Conservation (phyloP, 169 alveolate genomes). For the Perkinsus olseni region DNA sequence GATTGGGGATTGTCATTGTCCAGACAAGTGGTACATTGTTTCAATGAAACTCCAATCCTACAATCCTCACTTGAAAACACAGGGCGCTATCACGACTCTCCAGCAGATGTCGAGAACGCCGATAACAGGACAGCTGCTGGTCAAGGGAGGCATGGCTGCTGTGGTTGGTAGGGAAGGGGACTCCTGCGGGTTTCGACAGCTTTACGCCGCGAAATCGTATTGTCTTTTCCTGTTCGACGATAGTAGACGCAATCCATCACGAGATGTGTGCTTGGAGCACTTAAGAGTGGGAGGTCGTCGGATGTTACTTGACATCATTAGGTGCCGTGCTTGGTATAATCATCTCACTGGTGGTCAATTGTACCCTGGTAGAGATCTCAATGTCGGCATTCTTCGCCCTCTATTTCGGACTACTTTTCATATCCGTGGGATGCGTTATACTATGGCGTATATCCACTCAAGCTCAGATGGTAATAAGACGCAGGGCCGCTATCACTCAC, state of each 20-base stretch:
- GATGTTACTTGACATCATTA: no score
- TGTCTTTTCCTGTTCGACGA: no score
- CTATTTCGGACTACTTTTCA: slow-evolving; percentile 77
- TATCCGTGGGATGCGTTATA: slow-evolving; percentile 73
- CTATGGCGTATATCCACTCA: slow-evolving; percentile 56
- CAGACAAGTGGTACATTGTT: neutral
- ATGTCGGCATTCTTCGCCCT: slow-evolving; percentile 75
- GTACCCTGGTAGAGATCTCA: slow-evolving; percentile 83
- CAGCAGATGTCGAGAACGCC: neutral
- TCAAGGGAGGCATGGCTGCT: neutral
- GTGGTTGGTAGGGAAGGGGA: neutral
- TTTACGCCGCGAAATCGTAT: no score
- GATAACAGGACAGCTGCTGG: neutral
- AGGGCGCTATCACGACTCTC: neutral
- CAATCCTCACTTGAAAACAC: neutral
- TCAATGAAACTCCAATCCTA: neutral
- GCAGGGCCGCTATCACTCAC: no score
- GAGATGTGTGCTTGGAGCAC: no score
- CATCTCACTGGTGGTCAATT: slow-evolving; percentile 76
- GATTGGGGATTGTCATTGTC: neutral
- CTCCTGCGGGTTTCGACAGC: no score
- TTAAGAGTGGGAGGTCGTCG: no score
- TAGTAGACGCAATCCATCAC: no score
- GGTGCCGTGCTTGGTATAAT: slow-evolving; percentile 75
- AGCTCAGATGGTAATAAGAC: neutral